These are phyloP conservation scores for Sphagnum tenellum DNA, from an alignment of 225 moss, liverwort and hornwort species.

Conservation along the genomic window DNA sequence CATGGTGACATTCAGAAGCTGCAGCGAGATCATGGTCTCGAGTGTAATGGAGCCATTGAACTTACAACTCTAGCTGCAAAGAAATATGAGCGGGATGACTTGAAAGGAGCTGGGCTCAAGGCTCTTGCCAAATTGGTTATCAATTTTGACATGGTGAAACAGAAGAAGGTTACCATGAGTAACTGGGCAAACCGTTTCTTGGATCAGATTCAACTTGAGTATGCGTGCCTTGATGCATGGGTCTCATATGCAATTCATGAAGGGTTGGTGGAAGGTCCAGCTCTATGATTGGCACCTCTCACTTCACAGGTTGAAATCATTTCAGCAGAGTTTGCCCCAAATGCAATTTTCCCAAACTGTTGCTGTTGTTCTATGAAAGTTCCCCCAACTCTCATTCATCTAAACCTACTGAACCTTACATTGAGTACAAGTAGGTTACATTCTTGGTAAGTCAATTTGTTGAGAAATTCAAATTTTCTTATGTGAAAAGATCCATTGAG, in stretches of 20 bases:
- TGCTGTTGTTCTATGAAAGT: too few species aligned
- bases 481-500: too few species aligned
- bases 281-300: too few species aligned
- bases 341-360: too few species aligned
- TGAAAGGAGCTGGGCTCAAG: slow-evolving; percentile 54
- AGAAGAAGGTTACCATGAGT: slow-evolving; percentile 65
- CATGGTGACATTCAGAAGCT: slow-evolving; percentile 62
- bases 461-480: too few species aligned
- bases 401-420: too few species aligned
- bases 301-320: too few species aligned
- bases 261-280: slow-evolving; percentile 6
- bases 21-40: slow-evolving; percentile 58
- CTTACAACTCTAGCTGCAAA: slow-evolving; percentile 54
- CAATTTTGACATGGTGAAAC: slow-evolving; percentile 62
- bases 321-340: too few species aligned
- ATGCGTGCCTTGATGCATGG: slow-evolving; percentile 85
- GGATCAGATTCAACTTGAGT: slow-evolving; percentile 52
- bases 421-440: too few species aligned
- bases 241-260: slow-evolving; percentile 59
- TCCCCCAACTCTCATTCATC: too few species aligned
- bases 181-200: slow-evolving; percentile 61
- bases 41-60: slow-evolving; percentile 56
- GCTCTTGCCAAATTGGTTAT: slow-evolving; percentile 56
- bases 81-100: slow-evolving; percentile 26
- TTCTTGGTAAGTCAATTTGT: too few species aligned